phyloP scores from a whole-genome alignment of 2,329 filamentous ascomycete genomes.

The Zymoseptoria brevis region DNA sequence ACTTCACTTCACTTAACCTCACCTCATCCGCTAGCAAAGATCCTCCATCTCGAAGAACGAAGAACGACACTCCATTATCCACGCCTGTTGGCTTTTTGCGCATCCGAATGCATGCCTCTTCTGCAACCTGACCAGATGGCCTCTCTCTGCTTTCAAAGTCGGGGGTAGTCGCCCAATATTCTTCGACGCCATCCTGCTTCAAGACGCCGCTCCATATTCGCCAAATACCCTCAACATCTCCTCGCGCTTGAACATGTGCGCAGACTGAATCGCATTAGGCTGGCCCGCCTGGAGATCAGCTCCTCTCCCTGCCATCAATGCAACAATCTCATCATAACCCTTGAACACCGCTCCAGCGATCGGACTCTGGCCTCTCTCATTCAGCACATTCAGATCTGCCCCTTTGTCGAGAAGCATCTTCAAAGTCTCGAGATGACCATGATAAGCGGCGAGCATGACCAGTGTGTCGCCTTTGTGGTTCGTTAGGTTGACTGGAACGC shows the following conservation, averaged over 20 bases:
- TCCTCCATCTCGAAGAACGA: neutral
- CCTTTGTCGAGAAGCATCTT: slow-evolving; percentile 22
- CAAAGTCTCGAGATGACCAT: slow-evolving; percentile 56
- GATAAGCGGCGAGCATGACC: slow-evolving; percentile 65
- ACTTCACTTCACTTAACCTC: neutral
- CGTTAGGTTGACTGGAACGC: slow-evolving; percentile 61
- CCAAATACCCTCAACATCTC: slow-evolving; percentile 30
- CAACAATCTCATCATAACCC: slow-evolving; percentile 56
- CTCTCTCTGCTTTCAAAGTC: neutral
- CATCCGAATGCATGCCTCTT: neutral
- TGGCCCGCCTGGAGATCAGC: slow-evolving; percentile 36
- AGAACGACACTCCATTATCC: neutral
- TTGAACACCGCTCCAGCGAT: slow-evolving; percentile 68
- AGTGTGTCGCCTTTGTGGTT: slow-evolving; percentile 68
- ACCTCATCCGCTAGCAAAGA: neutral
- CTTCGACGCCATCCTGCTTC: neutral
- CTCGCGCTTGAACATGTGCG: slow-evolving; percentile 40
- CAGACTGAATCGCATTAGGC: slow-evolving; percentile 40
- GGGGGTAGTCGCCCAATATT: no score
- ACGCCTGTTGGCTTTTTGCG: neutral
- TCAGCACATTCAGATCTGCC: slow-evolving; percentile 37
- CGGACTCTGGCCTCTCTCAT: slow-evolving; percentile 60
- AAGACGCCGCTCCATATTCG: slow-evolving; percentile 10
- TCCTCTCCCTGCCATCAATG: slow-evolving; percentile 39
- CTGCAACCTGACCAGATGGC: neutral